Evolutionary conservation across 768 basidiomycete species (phyloP).

Genomic region (Pulveroboletus ravenelii): DNA sequence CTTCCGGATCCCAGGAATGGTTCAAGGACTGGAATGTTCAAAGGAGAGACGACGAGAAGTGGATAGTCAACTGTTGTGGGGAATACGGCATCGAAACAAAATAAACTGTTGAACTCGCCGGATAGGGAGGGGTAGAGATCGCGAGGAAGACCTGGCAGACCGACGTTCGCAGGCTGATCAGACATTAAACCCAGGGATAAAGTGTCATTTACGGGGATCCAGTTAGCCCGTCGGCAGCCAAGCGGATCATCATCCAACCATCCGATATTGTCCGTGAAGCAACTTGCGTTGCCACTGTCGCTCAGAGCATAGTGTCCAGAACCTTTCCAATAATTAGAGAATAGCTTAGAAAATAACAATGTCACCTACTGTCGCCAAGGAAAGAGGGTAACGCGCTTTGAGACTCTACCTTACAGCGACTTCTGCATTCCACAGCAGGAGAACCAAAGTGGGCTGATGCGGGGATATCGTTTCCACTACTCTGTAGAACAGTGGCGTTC

Average conservation of each 20-base stretch:
- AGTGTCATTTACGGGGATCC: slow-evolving; percentile 1
- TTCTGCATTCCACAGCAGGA: not conserved
- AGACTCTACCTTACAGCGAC: not conserved
- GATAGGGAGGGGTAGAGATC: slow-evolving; percentile 3
- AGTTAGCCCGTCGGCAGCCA: slow-evolving; percentile 2
- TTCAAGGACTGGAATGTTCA: slow-evolving; percentile 7
- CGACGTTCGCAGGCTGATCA: slow-evolving; percentile 2
- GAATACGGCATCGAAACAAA: slow-evolving; percentile 5
- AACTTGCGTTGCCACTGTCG: not conserved
- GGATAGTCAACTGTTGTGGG: slow-evolving; percentile 5
- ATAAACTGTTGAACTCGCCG: not conserved
- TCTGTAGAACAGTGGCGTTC: slow-evolving; percentile 21
- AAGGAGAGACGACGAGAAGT: slow-evolving; percentile 5
- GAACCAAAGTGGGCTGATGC: slow-evolving; percentile 16
- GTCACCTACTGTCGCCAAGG: slow-evolving; percentile 13
- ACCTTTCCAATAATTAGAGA: slow-evolving; percentile 13
- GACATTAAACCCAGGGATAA: not conserved
- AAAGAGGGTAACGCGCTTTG: slow-evolving; percentile 5
- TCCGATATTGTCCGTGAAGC: not conserved
- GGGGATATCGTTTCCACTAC: not conserved
- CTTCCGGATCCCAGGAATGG: slow-evolving; percentile 15
- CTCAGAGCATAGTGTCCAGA: not conserved
- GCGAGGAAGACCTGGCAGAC: not conserved
- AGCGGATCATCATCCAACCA: slow-evolving; percentile 4
- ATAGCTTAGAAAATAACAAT: not conserved